Conservation (phyloP, 2,329 filamentous ascomycete species). For the Alternaria solani region DNA sequence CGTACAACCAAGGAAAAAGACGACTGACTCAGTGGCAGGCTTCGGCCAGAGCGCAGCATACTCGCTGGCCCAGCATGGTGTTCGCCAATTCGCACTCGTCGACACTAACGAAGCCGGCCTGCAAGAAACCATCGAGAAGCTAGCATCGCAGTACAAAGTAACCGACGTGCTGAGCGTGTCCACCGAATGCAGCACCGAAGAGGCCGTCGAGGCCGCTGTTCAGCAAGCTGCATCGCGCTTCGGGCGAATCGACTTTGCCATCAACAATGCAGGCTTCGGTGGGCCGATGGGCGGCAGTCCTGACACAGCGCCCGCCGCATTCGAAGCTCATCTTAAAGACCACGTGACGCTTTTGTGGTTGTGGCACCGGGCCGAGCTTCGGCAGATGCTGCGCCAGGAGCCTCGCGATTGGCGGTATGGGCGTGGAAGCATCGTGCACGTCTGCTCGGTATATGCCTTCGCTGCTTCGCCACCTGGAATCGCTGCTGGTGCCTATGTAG, state of each 20-base stretch:
- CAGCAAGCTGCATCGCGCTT: slow-evolving; percentile 44
- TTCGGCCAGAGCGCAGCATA: slow-evolving; percentile 18
- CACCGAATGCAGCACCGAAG: slow-evolving; percentile 20
- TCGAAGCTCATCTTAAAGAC: slow-evolving; percentile 58
- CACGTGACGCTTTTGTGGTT: slow-evolving; percentile 64
- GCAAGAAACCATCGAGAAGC: slow-evolving; percentile 13
- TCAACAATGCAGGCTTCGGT: slow-evolving; percentile 62
- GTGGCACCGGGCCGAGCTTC: slow-evolving; percentile 61
- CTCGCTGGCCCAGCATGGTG: slow-evolving; percentile 14
- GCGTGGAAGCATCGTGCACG: slow-evolving; percentile 62
- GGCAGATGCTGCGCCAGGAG: slow-evolving; percentile 59
- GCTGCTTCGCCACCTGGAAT: slow-evolving; percentile 44
- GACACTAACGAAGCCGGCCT: slow-evolving; percentile 20
- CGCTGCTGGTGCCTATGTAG: slow-evolving; percentile 54
- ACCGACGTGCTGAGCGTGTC: slow-evolving; percentile 15
- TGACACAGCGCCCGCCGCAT: slow-evolving; percentile 56
- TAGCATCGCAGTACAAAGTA: slow-evolving; percentile 10
- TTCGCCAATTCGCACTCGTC: slow-evolving; percentile 14
- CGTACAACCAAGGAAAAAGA: slow-evolving; percentile 1
- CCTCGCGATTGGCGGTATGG: slow-evolving; percentile 16
- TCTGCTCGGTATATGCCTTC: slow-evolving; percentile 59
- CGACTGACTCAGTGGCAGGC: slow-evolving; percentile 11
- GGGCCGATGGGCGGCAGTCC: slow-evolving; percentile 53
- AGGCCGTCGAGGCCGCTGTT: slow-evolving; percentile 49
- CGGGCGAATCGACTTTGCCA: slow-evolving; percentile 61